These are phyloP conservation scores for Tricholoma matsutake DNA, from an alignment of 768 basidiomycete genomes.

Conservation along the genomic window DNA sequence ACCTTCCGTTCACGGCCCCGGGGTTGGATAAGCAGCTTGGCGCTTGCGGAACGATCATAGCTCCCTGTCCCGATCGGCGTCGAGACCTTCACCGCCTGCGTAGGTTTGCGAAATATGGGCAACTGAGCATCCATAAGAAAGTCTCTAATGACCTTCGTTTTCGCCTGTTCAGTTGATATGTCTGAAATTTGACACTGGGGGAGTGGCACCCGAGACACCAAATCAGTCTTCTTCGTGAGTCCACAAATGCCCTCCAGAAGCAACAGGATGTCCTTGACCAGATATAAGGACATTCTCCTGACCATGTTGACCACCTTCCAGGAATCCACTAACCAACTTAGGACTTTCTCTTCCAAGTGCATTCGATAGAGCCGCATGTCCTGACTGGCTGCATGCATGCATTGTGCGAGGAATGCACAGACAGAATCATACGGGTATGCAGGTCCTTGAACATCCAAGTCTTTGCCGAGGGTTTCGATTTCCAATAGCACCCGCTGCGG, in stretches of 20 bases:
- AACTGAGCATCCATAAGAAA: conserved; percentile 68
- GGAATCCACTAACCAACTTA: conserved; percentile 75
- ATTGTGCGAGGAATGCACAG: conserved; percentile 73
- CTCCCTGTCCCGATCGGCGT: conserved; percentile 1
- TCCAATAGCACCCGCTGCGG: conserved; percentile 62
- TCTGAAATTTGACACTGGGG: conserved; percentile 70
- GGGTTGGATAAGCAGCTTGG: conserved; percentile 42
- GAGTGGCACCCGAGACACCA: conserved; percentile 50
- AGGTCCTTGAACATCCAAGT: conserved; percentile 90
- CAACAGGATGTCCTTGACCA: conserved; percentile 56
- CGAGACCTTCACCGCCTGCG: not conserved
- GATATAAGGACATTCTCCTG: conserved; percentile 49
- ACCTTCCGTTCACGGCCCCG: conserved; percentile 58
- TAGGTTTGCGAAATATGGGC: conserved; percentile 35
- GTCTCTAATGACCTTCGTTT: conserved; percentile 59
- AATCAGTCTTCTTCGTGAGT: conserved; percentile 41
- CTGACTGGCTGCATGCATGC: conserved; percentile 67
- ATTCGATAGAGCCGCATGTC: conserved; percentile 83
- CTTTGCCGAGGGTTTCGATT: conserved; percentile 75
- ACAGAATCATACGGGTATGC: conserved; percentile 85
- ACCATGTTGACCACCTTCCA: conserved; percentile 51
- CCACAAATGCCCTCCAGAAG: conserved; percentile 67
- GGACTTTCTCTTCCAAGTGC: conserved; percentile 82
- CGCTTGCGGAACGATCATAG: conserved; percentile 6
- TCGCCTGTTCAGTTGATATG: conserved; percentile 54